These are phyloP conservation scores for Xylaria sp. DNA, from an alignment of 2,329 filamentous ascomycete genomes.

Conservation along the genomic window DNA sequence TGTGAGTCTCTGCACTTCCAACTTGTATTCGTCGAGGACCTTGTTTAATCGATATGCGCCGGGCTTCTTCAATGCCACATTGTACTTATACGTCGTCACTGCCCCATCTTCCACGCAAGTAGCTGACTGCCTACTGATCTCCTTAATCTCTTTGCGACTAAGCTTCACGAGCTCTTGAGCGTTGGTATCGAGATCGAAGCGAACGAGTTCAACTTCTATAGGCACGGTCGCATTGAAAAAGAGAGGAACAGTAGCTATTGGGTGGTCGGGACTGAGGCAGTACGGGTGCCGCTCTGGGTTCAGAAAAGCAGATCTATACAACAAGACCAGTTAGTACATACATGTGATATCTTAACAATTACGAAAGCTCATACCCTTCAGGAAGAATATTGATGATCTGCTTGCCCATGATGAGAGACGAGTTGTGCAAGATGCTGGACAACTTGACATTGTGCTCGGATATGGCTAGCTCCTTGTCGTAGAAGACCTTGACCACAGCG, in stretches of 20 bases:
- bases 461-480: slow-evolving; percentile 90
- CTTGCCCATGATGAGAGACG: slow-evolving; percentile 91
- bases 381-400: slow-evolving; percentile 98
- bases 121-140: slow-evolving; percentile 71
- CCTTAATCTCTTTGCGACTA: slow-evolving; percentile 73
- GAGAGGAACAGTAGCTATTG: slow-evolving; percentile 74
- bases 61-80: slow-evolving; percentile 79
- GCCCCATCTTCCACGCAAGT: slow-evolving; percentile 68
- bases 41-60: slow-evolving; percentile 85
- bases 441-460: slow-evolving; percentile 93
- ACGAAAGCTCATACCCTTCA: slow-evolving; percentile 68
- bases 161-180: slow-evolving; percentile 81
- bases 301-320: slow-evolving; percentile 74
- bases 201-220: slow-evolving; percentile 84
- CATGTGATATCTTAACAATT: not conserved
- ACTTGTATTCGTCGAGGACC: slow-evolving; percentile 90
- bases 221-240: slow-evolving; percentile 93
- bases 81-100: slow-evolving; percentile 67
- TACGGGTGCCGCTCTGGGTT: slow-evolving; percentile 83
- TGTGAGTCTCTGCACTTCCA: slow-evolving; percentile 80
- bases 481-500: slow-evolving; percentile 78
- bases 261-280: slow-evolving; percentile 72
- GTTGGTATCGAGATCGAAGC: slow-evolving; percentile 82
- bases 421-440: slow-evolving; percentile 85
- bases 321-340: slow-evolving; percentile 37